phyloP scores from a whole-genome alignment of 805 yeast species.

The Candida ortonii region DNA sequence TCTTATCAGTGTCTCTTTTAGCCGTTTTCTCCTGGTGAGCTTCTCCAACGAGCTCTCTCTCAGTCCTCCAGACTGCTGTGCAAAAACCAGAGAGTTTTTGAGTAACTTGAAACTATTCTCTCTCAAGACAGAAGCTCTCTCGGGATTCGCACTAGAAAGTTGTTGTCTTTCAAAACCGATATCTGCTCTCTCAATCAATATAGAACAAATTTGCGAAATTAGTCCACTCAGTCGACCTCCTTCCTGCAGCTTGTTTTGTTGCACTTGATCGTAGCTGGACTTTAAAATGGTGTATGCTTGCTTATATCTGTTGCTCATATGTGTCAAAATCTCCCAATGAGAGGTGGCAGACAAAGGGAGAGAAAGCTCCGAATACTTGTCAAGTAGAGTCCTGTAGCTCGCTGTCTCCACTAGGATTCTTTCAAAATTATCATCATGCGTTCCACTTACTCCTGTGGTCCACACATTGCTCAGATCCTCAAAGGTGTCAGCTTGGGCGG shows the following conservation, averaged over 20 bases:
- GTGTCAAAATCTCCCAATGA: slow-evolving; percentile 41
- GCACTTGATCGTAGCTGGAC: slow-evolving; percentile 20
- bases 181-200: slow-evolving; percentile 51
- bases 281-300: slow-evolving; percentile 37
- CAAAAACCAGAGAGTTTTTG: slow-evolving; percentile 43
- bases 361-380: slow-evolving; percentile 25
- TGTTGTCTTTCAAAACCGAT: slow-evolving; percentile 49
- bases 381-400: slow-evolving; percentile 42
- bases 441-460: slow-evolving; percentile 22
- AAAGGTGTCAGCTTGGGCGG: slow-evolving; percentile 30
- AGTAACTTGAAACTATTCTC: slow-evolving; percentile 42
- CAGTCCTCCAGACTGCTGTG: slow-evolving; percentile 49
- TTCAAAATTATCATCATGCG: slow-evolving; percentile 34
- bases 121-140: slow-evolving; percentile 31
- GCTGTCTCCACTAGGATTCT: slow-evolving; percentile 42
- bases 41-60: slow-evolving; percentile 47
- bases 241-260: slow-evolving; percentile 11
- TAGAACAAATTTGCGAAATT: slow-evolving; percentile 37
- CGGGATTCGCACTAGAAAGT: slow-evolving; percentile 31
- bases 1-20: slow-evolving; percentile 44
- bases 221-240: slow-evolving; percentile 22
- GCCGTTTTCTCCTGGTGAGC: slow-evolving; percentile 38
- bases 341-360: slow-evolving; percentile 15
- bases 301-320: slow-evolving; percentile 38
- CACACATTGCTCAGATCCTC: slow-evolving; percentile 34